Base-by-base conservation (phyloP, 2,329 filamentous ascomycete species). In the Colletotrichum sublineola region DNA sequence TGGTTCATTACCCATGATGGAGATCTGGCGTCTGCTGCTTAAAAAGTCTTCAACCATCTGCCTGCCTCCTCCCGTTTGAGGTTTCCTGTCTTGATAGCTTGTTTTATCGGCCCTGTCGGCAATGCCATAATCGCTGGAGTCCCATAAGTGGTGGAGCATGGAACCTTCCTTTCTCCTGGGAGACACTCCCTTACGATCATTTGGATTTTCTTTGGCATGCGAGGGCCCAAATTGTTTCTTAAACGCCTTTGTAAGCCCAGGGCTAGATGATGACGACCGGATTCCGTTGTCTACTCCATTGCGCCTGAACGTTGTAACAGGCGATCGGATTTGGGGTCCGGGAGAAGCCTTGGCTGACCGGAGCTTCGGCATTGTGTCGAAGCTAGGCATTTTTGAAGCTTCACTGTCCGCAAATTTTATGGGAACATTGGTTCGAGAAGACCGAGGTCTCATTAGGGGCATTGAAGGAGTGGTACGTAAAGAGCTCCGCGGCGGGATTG, bases 1-100 rank as follows among this genome's bases (percentile, higher is more conserved):
- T n/a, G 76, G 76, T 7, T 82, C 81, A 4, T 81, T 80, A 61
- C 80, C 82, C 15, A 82, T 83, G 33, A 80, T 77, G 48, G 84
- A 82, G 15, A 82, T 81, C 73, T 78, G 84, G 20, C 84, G 82
- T 24, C 87, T 82, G 58, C 83, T 87, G 71, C 81, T 88, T 38
- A 89, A 79, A 76, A 89, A 89, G 61, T 86, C 71, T 64, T 89
- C 87, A 9, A 89, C 87, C 85, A 89, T 88, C 53, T 81, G 81
- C 77, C 84, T 84, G 75, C 86, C 86, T 2, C 85, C 85, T 71
- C 83, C 77, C 0, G 77, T 78, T 69, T 84, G 82, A 0, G 79
- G 77, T 50, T 82, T 79, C 67, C 74, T 69, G 8, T 77, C 75
- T 29, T 65, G 67, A 1, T 44, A 36, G 20, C 44, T 44, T 12